Percentiles rank a stretch among this genome's conserved stretches.
Evolutionary conservation across 352 stramenopile species (phyloP).

Genomic region (Plasmopara muralis): DNA sequence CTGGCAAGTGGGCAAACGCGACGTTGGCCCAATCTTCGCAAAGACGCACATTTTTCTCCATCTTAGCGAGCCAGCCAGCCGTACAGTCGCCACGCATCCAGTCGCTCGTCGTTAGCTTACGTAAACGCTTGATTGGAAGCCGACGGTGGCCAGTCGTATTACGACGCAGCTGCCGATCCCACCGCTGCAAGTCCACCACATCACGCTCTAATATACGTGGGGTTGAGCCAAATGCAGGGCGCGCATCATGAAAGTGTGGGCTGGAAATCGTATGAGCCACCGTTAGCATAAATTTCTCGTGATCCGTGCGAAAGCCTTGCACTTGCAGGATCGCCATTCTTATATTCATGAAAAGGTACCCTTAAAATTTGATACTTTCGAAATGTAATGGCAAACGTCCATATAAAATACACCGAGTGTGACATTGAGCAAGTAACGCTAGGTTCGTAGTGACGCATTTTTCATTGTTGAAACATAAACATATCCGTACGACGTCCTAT

Average conservation of each 20-base stretch:
- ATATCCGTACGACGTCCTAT: no score
- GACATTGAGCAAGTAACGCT: no score
- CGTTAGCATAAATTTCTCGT: slow-evolving; percentile 26
- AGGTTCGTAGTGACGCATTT: no score
- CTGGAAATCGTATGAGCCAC: neutral
- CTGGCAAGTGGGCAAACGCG: slow-evolving; percentile 26
- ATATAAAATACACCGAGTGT: no score
- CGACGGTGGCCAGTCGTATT: slow-evolving; percentile 13
- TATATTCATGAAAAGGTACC: no score
- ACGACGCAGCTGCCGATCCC: slow-evolving; percentile 31
- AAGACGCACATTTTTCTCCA: slow-evolving; percentile 51
- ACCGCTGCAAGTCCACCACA: slow-evolving; percentile 36
- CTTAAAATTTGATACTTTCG: no score
- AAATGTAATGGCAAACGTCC: no score
- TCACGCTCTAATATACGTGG: slow-evolving; percentile 25
- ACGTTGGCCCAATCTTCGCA: slow-evolving; percentile 55
- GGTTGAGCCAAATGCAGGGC: neutral
- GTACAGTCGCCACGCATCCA: slow-evolving; percentile 40
- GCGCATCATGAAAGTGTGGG: slow-evolving; percentile 3
- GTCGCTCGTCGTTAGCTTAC: slow-evolving; percentile 42
- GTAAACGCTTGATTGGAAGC: slow-evolving; percentile 49
- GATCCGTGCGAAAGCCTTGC: slow-evolving; percentile 29
- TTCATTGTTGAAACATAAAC: no score
- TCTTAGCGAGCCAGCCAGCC: slow-evolving; percentile 45
- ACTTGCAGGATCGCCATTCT: slow-evolving; percentile 18